Evolutionary conservation across 2,329 filamentous ascomycete genomes (phyloP).

Genomic region (Aspergillus floridensis): DNA sequence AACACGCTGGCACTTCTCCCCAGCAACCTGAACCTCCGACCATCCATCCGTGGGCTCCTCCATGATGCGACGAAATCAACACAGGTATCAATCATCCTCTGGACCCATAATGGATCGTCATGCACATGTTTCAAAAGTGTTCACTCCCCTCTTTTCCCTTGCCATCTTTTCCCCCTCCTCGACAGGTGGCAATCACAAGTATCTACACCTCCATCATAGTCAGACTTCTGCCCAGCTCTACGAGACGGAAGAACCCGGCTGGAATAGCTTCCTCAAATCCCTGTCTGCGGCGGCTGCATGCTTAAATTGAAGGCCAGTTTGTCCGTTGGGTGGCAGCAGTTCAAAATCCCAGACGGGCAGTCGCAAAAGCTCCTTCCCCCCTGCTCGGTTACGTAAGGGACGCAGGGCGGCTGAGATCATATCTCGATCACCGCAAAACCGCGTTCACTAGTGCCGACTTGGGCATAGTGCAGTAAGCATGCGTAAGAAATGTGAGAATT

Average conservation of each 20-base stretch:
- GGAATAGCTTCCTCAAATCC: background rate
- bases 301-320: slow-evolving; percentile 3
- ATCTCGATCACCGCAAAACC: slow-evolving; percentile 5
- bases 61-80: background rate
- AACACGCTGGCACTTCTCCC: background rate
- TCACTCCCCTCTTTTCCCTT: too few relatives aligned
- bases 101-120: background rate
- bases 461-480: background rate
- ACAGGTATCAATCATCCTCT: background rate
- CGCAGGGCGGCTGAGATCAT: slow-evolving; percentile 11
- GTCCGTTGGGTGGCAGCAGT: background rate
- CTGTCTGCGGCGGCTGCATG: slow-evolving; percentile 5
- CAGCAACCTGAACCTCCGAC: background rate
- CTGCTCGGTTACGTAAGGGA: slow-evolving; percentile 12
- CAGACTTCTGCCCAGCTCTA: background rate
- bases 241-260: background rate
- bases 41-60: background rate
- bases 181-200: background rate
- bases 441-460: background rate
- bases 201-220: background rate
- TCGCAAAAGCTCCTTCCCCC: background rate
- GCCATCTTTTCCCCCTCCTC: background rate
- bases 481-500: background rate
- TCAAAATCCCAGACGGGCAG: background rate
- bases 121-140: background rate